phyloP scores from a whole-genome alignment of 2,329 filamentous ascomycete genomes.

The Pseudocercospora fuligena region DNA sequence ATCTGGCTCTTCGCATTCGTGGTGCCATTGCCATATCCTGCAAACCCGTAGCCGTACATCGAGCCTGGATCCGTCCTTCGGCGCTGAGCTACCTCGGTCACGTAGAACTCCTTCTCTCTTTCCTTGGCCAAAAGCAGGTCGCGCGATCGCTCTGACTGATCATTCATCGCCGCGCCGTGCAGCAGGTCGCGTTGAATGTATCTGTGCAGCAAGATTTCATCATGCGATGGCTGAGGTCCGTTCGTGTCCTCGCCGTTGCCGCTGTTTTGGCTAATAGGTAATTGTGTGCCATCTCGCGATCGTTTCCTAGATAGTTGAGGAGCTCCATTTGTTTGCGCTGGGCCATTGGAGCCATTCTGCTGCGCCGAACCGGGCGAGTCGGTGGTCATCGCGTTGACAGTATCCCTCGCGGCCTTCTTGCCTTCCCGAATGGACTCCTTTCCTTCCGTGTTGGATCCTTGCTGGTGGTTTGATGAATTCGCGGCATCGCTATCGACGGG shows the following conservation, averaged over 20 bases:
- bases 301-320: slow-evolving; percentile 58
- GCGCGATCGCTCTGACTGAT: slow-evolving; percentile 49
- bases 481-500: slow-evolving; percentile 28
- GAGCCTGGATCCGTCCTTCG: slow-evolving; percentile 61
- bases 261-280: slow-evolving; percentile 44
- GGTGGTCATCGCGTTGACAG: slow-evolving; percentile 57
- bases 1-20: slow-evolving; percentile 74
- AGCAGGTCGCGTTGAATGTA: slow-evolving; percentile 69
- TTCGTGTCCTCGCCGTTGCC: slow-evolving; percentile 22
- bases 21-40: slow-evolving; percentile 83
- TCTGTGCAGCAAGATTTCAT: slow-evolving; percentile 59
- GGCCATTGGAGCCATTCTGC: slow-evolving; percentile 28
- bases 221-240: slow-evolving; percentile 29
- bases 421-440: slow-evolving; percentile 59
- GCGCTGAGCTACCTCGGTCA: slow-evolving; percentile 64
- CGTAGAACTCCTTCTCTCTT: slow-evolving; percentile 72
- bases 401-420: slow-evolving; percentile 65
- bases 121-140: slow-evolving; percentile 65
- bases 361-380: slow-evolving; percentile 38
- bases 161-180: slow-evolving; percentile 59
- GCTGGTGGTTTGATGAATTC: slow-evolving; percentile 25
- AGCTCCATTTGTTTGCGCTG: slow-evolving; percentile 52
- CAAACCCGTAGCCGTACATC: slow-evolving; percentile 75
- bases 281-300: slow-evolving; percentile 63
- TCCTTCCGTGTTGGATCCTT: slow-evolving; percentile 29